Percentiles rank a stretch among this genome's conserved stretches.
Conservation (phyloP, 1,139 yeast species). For the Saccharomyces hybrid region DNA sequence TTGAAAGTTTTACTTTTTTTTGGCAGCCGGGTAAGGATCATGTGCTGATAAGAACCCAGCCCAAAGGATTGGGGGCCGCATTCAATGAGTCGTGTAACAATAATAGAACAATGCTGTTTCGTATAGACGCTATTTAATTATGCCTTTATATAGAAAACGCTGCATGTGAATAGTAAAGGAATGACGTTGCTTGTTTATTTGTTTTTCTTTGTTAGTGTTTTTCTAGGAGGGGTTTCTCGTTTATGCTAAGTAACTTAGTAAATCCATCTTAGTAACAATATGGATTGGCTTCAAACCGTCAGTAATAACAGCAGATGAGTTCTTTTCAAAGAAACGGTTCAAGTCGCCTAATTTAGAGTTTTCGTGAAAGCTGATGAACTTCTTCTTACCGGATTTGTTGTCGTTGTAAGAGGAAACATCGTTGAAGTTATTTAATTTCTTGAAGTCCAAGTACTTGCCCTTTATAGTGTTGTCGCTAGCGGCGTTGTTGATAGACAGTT, state of each 20-base stretch:
- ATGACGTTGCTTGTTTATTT: not conserved
- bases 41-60: not conserved
- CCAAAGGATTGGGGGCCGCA: no score
- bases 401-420: slow-evolving; percentile 59
- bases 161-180: not conserved
- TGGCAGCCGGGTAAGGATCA: not conserved
- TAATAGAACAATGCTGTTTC: not conserved
- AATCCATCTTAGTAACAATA: slow-evolving; percentile 82
- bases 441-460: slow-evolving; percentile 65
- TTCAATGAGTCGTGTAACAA: not conserved
- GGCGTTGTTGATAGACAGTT: slow-evolving; percentile 50
- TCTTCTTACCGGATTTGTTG: slow-evolving; percentile 56
- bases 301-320: slow-evolving; percentile 80
- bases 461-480: slow-evolving; percentile 42
- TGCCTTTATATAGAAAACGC: not conserved
- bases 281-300: slow-evolving; percentile 73
- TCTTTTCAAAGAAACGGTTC: slow-evolving; percentile 77
- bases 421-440: slow-evolving; percentile 57
- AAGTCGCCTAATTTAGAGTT: slow-evolving; percentile 62
- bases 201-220: no score
- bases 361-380: slow-evolving; percentile 62
- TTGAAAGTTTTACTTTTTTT: not conserved
- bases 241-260: slow-evolving; percentile 50
- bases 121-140: not conserved
- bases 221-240: slow-evolving; percentile 26